Base-by-base conservation (phyloP, 331 rosid genomes). In the Prunus yedoensis region DNA sequence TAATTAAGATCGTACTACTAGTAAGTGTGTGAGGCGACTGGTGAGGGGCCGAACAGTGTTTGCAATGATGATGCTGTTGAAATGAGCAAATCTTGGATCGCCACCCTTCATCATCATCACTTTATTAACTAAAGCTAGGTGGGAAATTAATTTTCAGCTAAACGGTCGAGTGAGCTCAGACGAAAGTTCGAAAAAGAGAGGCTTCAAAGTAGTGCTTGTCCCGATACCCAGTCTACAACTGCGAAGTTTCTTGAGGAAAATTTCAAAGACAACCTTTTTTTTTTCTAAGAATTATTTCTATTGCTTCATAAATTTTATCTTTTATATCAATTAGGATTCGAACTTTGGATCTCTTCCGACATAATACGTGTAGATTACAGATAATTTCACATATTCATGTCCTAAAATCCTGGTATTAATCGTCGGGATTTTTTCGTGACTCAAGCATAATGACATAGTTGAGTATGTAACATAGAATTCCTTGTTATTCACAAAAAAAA, bases 21-120 rank as follows among this genome's bases (percentile, higher is more conserved):
- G 43, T 38, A 38, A 38, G 43, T 38, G 43, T 38, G 43, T 38
- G 43, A 6, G 43, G 16, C 17, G 56, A 21, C 38, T 16, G 11
- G 49, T 12, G 8, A 41, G 27, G 58, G 57, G n/a, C 46, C 77
- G 51, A 49, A 49, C 2, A 41, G 3, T 66, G 43, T 70, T 81
- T 71, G 76, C 62, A 56, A 77, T 70, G 68, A 62, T 83, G 80
- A 21, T 32, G 79, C 15, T 49, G 60, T 77, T 74, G 43, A 75
- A 74, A 74, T 45, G 77, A 65, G 54, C 25, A 58, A n/a, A 51
- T 35, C 28, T 43, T 75, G 50, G 63, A 32, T 70, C 8, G 41
- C 41, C n/a, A 10, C 46, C 43, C 43, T 7, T 35, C 41, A 35
- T 35, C 16, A 4, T 10, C 2, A 2, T 51, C 74, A 54, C 74